Evolutionary conservation across 2,329 filamentous ascomycete species (phyloP).

Genomic region (Basipetospora chlamydospora): DNA sequence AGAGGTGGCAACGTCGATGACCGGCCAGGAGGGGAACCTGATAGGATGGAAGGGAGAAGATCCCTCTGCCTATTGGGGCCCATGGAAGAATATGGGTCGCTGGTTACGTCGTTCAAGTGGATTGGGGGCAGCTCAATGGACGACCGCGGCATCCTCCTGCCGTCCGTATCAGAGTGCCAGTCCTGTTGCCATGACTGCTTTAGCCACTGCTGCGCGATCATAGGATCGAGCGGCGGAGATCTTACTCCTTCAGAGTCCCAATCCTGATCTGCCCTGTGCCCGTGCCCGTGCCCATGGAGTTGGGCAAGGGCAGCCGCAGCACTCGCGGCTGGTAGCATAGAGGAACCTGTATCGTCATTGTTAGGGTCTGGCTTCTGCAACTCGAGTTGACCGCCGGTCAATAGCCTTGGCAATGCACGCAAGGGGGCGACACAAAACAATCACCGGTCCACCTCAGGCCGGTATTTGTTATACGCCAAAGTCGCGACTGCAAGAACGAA

Average conservation of each 20-base stretch:
- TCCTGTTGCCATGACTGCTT: slow-evolving; percentile 30
- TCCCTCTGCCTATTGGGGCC: slow-evolving; percentile 51
- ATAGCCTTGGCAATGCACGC: too few relatives aligned
- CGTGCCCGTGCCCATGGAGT: too few relatives aligned
- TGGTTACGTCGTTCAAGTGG: slow-evolving; percentile 50
- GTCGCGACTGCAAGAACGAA: background rate
- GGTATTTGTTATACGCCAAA: too few relatives aligned
- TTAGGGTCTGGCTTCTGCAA: background rate
- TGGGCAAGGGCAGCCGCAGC: slow-evolving; percentile 80
- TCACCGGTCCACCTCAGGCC: too few relatives aligned
- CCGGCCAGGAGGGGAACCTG: slow-evolving; percentile 69
- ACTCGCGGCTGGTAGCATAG: slow-evolving; percentile 34
- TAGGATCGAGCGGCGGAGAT: slow-evolving; percentile 17
- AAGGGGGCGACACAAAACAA: too few relatives aligned
- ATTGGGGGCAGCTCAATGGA: slow-evolving; percentile 63
- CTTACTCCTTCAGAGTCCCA: slow-evolving; percentile 64
- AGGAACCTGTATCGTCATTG: background rate
- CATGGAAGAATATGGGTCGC: slow-evolving; percentile 55
- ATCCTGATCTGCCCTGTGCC: slow-evolving; percentile 59
- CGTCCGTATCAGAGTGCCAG: slow-evolving; percentile 57
- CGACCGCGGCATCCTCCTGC: slow-evolving; percentile 45
- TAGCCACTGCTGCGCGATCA: slow-evolving; percentile 1
- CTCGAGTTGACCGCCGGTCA: background rate
- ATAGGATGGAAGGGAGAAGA: slow-evolving; percentile 68
- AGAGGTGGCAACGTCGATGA: slow-evolving; percentile 80